phyloP scores from a whole-genome alignment of 2,329 filamentous ascomycete species.

The Immersiporthe knoxdaviesiana region DNA sequence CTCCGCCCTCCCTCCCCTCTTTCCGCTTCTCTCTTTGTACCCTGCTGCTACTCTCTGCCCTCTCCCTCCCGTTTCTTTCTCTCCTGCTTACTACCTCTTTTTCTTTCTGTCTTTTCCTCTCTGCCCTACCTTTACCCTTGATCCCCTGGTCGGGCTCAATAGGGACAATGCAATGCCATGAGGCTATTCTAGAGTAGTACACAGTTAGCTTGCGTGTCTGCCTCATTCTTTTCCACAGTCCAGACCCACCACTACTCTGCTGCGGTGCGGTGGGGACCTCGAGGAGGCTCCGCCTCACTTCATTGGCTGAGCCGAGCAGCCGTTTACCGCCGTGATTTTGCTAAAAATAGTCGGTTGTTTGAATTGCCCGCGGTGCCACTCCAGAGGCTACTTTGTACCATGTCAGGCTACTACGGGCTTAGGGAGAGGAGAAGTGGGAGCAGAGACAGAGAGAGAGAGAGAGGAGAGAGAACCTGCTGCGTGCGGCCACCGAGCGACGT shows the following conservation, averaged over 20 bases:
- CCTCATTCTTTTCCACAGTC: neutral
- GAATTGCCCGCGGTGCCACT: slow-evolving; percentile 10
- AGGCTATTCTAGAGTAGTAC: neutral
- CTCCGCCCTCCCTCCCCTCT: neutral
- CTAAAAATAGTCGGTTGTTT: slow-evolving; percentile 15
- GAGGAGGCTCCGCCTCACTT: neutral
- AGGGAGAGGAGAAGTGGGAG: neutral
- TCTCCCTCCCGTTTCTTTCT: neutral
- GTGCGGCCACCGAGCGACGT: neutral
- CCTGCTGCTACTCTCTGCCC: too few relatives aligned
- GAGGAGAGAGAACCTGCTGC: neutral
- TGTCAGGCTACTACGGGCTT: neutral
- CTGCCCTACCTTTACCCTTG: too few relatives aligned
- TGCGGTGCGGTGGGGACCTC: neutral
- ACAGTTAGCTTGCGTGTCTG: slow-evolving; percentile 6
- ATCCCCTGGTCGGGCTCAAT: neutral
- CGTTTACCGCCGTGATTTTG: slow-evolving; percentile 14
- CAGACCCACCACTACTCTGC: neutral
- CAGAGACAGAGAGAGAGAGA: too few relatives aligned
- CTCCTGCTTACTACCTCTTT: neutral
- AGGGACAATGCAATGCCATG: neutral
- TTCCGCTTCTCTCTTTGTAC: neutral
- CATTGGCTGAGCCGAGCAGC: slow-evolving; percentile 1
- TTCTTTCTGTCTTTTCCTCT: neutral
- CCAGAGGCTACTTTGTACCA: slow-evolving; percentile 4